Percentiles rank a stretch among this genome's conserved stretches.
Evolutionary conservation across 2,329 filamentous ascomycete species (phyloP).

Genomic region (Xylariales sp.): DNA sequence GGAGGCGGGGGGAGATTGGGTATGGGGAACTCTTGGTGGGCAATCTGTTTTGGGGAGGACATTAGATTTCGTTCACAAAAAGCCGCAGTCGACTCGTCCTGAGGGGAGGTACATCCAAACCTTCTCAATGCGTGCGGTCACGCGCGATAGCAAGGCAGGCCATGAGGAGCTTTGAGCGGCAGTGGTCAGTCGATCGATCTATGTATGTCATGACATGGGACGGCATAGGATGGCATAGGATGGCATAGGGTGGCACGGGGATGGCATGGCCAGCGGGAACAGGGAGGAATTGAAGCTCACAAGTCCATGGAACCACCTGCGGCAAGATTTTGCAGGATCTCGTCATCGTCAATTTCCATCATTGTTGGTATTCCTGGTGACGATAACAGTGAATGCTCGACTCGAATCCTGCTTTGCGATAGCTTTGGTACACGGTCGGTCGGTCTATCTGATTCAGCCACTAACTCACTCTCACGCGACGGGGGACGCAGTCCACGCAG

Average conservation of each 20-base stretch:
- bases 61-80: constrained; percentile 21
- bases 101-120: constrained; percentile 52
- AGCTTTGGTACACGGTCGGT: constrained; percentile 3
- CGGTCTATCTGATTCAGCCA: not conserved
- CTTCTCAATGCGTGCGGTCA: constrained; percentile 61
- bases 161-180: constrained; percentile 50
- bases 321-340: constrained; percentile 61
- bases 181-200: constrained; percentile 37
- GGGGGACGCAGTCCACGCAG: not conserved
- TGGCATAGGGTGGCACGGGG: no score
- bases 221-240: no score
- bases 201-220: no score
- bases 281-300: constrained; percentile 55
- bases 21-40: constrained; percentile 79
- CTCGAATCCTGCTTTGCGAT: constrained; percentile 25
- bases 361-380: constrained; percentile 42
- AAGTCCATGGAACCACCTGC: constrained; percentile 65
- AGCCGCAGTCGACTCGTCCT: not conserved
- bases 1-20: constrained; percentile 65
- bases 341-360: constrained; percentile 70
- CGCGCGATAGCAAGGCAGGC: constrained; percentile 53
- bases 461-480: constrained; percentile 18
- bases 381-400: not conserved
- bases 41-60: constrained; percentile 66
- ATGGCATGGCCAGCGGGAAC: constrained; percentile 13